A percentile compares a stretch with the other conserved stretches of the same genome.
Evolutionary conservation across 78 protist genomes (phyloP).

Genomic region (Speleostelium caveatum): DNA sequence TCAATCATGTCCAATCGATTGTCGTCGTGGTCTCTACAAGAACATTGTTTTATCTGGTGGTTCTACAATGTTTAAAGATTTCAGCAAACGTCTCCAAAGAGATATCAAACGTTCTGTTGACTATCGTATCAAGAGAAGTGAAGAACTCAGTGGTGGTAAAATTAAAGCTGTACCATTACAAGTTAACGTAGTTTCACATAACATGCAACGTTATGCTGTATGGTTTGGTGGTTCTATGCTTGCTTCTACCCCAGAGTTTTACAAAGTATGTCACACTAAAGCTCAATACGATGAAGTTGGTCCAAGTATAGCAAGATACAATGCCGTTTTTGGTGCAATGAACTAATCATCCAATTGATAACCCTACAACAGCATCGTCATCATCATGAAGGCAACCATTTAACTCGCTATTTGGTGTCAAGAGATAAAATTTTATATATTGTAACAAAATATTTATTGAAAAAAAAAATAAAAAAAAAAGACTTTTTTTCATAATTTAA

Average conservation of each 20-base stretch:
- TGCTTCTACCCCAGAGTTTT: conserved; percentile 95
- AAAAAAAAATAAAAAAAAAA: too few relatives aligned
- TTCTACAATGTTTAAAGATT: conserved; percentile 99
- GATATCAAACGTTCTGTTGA: conserved; percentile 91
- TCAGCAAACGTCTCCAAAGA: conserved; percentile 95
- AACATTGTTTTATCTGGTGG: conserved; percentile 99
- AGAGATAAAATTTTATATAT: too few relatives aligned
- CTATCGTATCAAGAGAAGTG: conserved; percentile 81
- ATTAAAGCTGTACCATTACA: conserved; percentile 91
- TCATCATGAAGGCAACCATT: too few relatives aligned
- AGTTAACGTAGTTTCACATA: conserved; percentile 97
- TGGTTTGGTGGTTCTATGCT: conserved; percentile 98
- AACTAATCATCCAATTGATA: neutral
- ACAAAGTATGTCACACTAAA: conserved; percentile 92
- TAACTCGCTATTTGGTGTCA: too few relatives aligned
- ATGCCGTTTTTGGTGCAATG: conserved; percentile 87
- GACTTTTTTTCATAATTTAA: too few relatives aligned
- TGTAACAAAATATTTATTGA: too few relatives aligned
- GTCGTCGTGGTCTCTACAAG: conserved; percentile 95
- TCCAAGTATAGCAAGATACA: conserved; percentile 94
- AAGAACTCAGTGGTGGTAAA: conserved; percentile 86
- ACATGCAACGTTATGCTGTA: conserved; percentile 97
- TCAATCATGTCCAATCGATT: conserved; percentile 98
- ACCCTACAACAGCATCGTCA: conserved; percentile 10
- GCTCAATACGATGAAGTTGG: conserved; percentile 97